Percentiles rank a stretch among this genome's conserved stretches.
Evolutionary conservation across 306 rosid species (phyloP).

Genomic region (Geum urbanum): DNA sequence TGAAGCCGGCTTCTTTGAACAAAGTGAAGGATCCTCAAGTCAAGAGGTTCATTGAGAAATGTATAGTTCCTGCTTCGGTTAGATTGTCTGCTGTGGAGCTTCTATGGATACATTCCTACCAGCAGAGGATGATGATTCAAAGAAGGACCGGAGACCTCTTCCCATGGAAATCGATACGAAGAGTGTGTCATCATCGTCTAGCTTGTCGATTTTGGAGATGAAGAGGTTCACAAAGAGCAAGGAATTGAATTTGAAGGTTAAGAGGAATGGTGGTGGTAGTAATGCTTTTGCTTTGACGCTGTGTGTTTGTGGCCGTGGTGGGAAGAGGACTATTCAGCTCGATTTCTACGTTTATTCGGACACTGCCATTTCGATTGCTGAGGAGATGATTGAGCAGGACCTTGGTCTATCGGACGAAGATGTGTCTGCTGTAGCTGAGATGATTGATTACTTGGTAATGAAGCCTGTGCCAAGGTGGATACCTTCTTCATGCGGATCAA

Average conservation of each 20-base stretch:
- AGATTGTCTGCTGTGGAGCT: background rate
- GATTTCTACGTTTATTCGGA: conserved; percentile 33
- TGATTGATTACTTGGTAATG: conserved; percentile 49
- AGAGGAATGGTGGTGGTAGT: background rate
- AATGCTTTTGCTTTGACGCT: background rate
- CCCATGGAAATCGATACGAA: background rate
- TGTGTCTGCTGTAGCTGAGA: conserved; percentile 54
- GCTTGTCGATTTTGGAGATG: background rate
- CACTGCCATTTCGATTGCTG: conserved; percentile 67
- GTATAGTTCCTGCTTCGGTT: background rate
- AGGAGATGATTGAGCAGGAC: conserved; percentile 78
- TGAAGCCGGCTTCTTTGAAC: background rate
- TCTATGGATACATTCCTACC: background rate
- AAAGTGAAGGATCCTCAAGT: conserved; percentile 11
- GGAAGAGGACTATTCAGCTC: background rate
- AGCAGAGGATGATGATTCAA: background rate
- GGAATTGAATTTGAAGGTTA: background rate
- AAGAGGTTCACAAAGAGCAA: background rate
- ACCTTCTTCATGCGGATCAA: conserved; percentile 37
- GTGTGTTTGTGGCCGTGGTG: background rate
- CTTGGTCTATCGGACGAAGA: conserved; percentile 60
- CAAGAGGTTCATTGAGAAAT: background rate
- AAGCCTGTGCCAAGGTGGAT: conserved; percentile 58
- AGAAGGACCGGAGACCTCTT: background rate
- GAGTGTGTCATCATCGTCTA: background rate